phyloP scores from a whole-genome alignment of 768 basidiomycete species.

The Mycena floridula region DNA sequence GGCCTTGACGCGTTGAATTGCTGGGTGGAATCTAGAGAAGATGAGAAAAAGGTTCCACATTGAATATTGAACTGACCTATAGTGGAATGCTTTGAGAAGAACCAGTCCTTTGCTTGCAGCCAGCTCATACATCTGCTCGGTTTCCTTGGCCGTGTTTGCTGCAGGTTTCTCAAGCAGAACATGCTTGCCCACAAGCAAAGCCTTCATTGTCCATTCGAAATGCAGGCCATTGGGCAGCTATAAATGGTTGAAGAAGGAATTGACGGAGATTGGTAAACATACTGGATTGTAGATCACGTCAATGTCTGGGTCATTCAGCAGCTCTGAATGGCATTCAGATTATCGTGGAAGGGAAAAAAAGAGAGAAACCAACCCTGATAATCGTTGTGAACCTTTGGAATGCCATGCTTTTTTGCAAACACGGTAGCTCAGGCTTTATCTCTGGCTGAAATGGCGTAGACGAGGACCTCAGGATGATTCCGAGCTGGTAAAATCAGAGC shows the following conservation, averaged over 20 bases:
- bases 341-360: not conserved
- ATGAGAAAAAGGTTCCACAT: not conserved
- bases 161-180: slow-evolving; percentile 60
- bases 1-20: slow-evolving; percentile 42
- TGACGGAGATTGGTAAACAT: slow-evolving; percentile 7
- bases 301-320: slow-evolving; percentile 48
- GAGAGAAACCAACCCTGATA: slow-evolving; percentile 49
- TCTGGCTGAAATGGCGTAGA: slow-evolving; percentile 57
- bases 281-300: slow-evolving; percentile 57
- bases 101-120: slow-evolving; percentile 43
- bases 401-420: slow-evolving; percentile 49
- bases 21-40: slow-evolving; percentile 51
- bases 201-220: slow-evolving; percentile 64
- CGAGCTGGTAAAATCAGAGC: slow-evolving; percentile 46
- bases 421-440: slow-evolving; percentile 35
- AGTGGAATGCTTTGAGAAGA: slow-evolving; percentile 58
- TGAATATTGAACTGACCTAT: slow-evolving; percentile 28
- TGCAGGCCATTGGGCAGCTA: slow-evolving; percentile 57
- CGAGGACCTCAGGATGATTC: slow-evolving; percentile 48
- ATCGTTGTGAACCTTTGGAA: slow-evolving; percentile 41
- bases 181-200: slow-evolving; percentile 55
- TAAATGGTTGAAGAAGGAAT: not conserved
- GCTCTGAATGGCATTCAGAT: slow-evolving; percentile 20
- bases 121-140: slow-evolving; percentile 42
- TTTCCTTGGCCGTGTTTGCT: slow-evolving; percentile 45